Base-by-base conservation (phyloP, 2,329 filamentous ascomycete genomes). In the Cercospora zeae-maydis region DNA sequence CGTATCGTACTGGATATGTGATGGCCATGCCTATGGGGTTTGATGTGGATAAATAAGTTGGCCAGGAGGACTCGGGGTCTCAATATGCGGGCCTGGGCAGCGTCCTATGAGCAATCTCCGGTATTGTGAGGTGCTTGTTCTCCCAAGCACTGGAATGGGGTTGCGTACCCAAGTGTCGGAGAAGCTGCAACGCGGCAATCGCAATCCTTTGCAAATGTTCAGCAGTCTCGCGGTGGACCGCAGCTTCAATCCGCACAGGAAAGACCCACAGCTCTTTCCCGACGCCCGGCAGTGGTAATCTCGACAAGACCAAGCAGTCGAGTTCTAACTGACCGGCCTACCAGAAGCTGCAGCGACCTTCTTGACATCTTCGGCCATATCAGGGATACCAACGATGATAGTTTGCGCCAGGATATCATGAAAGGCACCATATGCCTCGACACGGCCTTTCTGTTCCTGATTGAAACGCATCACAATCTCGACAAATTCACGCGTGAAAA, bases 401-500 rank as follows among this genome's bases (percentile, higher is more conserved):
- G 86, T 83, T 67, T 79, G 74, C 2, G 83, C 85, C 65, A 88
- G 75, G 42, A 86, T 80, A 72, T 87, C 83, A 62, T 83, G 79
- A 65, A 88, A 85, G 49, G 78, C 75, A 10, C 79, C 80, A 74
- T 86, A 87, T 1, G 84, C 86, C 69, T 86, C 81, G 61, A 78
- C 79, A 69, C 85, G 84, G 33, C 86, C 86, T 68, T 84, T 86
- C 57, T 87, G 75, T 73, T 84, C 82, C 70, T 87, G 84, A 66
- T 88, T 88, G 54, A 82, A 81, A 64, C 82, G 79, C 76, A 87
- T 85, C 8, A 86, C 84, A 30, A 84, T 77, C 74, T 88, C 86
- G 49, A 88, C 84, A 66, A 88, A 87, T 68, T 88, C 85, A 51
- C 86, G 81, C 8, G 85, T 88, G 74, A 87, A 88, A 67, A 88